Conservation (phyloP, 2,329 filamentous ascomycete species). For the Cercospora sesami region DNA sequence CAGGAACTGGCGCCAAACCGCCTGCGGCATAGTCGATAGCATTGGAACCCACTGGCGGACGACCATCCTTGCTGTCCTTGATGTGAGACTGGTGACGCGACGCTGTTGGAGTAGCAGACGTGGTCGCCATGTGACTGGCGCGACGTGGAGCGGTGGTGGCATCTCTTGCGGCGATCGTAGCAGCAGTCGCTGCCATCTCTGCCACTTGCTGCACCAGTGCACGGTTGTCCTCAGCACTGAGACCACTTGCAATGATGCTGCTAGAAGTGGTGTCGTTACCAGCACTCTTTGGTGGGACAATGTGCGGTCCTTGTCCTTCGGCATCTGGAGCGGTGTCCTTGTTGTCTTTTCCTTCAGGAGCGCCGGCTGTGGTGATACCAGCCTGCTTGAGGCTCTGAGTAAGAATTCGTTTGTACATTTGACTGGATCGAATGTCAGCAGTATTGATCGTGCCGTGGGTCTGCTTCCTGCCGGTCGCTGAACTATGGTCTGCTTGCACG, state of each 20-base stretch:
- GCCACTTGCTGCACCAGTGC: constrained; percentile 81
- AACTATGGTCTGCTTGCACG: constrained; percentile 17
- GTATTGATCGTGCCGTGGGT: constrained; percentile 36
- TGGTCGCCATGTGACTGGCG: constrained; percentile 46
- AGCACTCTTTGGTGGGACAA: constrained; percentile 70
- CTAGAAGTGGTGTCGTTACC: constrained; percentile 48
- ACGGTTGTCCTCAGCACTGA: constrained; percentile 80
- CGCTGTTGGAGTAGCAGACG: constrained; percentile 17
- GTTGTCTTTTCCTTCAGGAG: constrained; percentile 31
- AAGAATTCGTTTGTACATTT: constrained; percentile 89
- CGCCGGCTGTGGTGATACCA: constrained; percentile 63
- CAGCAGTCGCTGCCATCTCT: constrained; percentile 90
- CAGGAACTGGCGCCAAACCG: constrained; percentile 32
- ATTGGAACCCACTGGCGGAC: not conserved
- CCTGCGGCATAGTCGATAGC: constrained; percentile 34
- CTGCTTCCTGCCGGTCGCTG: constrained; percentile 18
- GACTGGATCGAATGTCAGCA: constrained; percentile 78
- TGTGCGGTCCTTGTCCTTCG: constrained; percentile 59
- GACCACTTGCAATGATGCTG: constrained; percentile 57
- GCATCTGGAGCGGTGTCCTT: constrained; percentile 20
- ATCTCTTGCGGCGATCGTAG: constrained; percentile 81
- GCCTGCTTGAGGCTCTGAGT: constrained; percentile 86
- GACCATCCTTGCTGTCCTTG: constrained; percentile 20
- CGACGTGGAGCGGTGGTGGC: constrained; percentile 57
- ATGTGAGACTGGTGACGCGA: constrained; percentile 24